Evolutionary conservation across 495 filamentous ascomycete species (phyloP).

Genomic region (Neurospora tetraspora): DNA sequence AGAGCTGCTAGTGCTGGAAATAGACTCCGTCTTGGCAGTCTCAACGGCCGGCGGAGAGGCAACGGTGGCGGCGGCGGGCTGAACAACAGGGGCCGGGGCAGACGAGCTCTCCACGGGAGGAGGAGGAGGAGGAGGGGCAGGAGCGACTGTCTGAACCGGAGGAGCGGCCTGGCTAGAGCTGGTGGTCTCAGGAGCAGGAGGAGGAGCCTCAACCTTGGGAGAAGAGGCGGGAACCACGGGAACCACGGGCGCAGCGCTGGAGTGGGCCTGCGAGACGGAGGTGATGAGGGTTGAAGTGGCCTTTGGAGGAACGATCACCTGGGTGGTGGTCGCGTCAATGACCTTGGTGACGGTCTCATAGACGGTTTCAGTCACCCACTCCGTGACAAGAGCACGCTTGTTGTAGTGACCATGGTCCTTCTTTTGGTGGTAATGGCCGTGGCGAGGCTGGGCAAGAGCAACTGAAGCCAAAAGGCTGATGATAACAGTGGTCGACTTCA

Average conservation of each 20-base stretch:
- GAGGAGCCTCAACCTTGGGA: conserved; percentile 7
- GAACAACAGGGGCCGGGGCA: neutral
- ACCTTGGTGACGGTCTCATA: conserved; percentile 38
- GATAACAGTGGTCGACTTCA: conserved; percentile 38
- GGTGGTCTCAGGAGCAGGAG: conserved; percentile 9
- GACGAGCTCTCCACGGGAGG: neutral
- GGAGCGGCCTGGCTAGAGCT: neutral
- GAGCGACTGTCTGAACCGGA: neutral
- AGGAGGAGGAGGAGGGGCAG: conserved; percentile 2
- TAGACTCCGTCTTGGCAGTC: neutral
- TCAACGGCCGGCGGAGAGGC: conserved; percentile 12
- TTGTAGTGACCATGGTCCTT: conserved; percentile 20
- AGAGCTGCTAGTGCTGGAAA: conserved; percentile 3
- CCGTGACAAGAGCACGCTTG: conserved; percentile 35
- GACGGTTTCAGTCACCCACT: conserved; percentile 39
- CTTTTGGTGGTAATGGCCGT: conserved; percentile 26
- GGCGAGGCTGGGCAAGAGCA: conserved; percentile 35
- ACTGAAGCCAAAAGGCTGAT: conserved; percentile 33
- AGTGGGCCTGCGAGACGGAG: conserved; percentile 3
- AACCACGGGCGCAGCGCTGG: neutral
- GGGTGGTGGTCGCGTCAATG: conserved; percentile 32
- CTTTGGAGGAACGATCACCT: conserved; percentile 22
- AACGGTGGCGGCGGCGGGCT: conserved; percentile 2
- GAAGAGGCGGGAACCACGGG: conserved; percentile 6
- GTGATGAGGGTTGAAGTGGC: conserved; percentile 11